Evolutionary conservation across 495 filamentous ascomycete species (phyloP).

Genomic region (Lophium mytilinum): DNA sequence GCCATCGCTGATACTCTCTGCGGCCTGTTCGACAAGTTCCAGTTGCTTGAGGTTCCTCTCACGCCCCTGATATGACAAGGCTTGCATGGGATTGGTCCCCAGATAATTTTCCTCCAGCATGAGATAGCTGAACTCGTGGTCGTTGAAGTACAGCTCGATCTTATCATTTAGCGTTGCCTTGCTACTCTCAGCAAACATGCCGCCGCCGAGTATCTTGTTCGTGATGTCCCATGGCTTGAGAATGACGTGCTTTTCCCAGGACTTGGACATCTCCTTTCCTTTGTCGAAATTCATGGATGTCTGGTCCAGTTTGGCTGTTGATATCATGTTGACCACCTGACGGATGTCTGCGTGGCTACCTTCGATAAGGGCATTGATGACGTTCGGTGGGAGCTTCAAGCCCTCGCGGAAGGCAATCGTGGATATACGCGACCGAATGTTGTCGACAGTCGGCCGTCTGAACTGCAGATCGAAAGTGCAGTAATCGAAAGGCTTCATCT

Average conservation of each 20-base stretch:
- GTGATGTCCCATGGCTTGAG: constrained; percentile 98
- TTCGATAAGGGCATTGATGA: constrained; percentile 92
- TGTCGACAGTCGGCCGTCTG: constrained; percentile 76
- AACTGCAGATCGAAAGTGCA: constrained; percentile 81
- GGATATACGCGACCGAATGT: constrained; percentile 80
- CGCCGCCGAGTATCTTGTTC: constrained; percentile 78
- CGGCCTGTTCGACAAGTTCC: constrained; percentile 77
- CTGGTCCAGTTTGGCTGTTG: constrained; percentile 82
- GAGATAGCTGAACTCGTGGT: constrained; percentile 90
- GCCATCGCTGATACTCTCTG: constrained; percentile 92
- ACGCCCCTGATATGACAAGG: constrained; percentile 49
- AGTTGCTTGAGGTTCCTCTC: constrained; percentile 70
- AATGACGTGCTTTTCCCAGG: constrained; percentile 95
- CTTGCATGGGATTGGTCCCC: constrained; percentile 60
- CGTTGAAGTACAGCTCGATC: constrained; percentile 97
- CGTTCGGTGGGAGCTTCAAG: constrained; percentile 72
- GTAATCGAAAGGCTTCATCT: constrained; percentile 95
- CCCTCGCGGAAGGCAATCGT: constrained; percentile 92
- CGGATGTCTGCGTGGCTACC: constrained; percentile 92
- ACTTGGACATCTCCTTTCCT: constrained; percentile 85
- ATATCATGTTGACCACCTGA: constrained; percentile 97
- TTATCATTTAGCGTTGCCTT: constrained; percentile 90
- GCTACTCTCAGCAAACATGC: constrained; percentile 73
- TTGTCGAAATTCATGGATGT: constrained; percentile 69
- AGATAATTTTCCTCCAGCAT: constrained; percentile 99